Percentiles rank a stretch among this genome's conserved stretches.
These are phyloP conservation scores for Lactarius sanguifluus DNA, from an alignment of 768 basidiomycete species.

Conservation along the genomic window DNA sequence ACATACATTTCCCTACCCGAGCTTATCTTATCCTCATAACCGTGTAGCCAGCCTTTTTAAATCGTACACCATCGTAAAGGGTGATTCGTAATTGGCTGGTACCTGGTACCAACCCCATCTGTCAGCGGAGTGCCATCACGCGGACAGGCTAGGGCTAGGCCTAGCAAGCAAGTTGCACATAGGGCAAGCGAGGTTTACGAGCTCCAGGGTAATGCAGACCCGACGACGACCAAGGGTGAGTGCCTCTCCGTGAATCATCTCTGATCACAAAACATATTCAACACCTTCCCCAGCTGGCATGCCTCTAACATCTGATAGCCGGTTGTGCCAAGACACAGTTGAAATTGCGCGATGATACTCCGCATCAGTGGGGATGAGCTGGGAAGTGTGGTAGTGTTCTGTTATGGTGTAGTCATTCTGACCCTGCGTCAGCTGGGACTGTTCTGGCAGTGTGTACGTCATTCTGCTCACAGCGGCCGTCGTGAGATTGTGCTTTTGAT, in stretches of 20 bases:
- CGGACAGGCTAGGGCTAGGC: neutral
- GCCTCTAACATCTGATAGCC: conserved; percentile 14
- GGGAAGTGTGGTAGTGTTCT: conserved; percentile 14
- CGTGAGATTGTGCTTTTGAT: conserved; percentile 20
- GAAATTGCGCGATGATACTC: conserved; percentile 11
- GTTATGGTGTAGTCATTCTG: conserved; percentile 1
- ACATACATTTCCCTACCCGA: conserved; percentile 7
- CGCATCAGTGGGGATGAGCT: conserved; percentile 2
- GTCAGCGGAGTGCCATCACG: conserved; percentile 10
- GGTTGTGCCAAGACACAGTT: conserved; percentile 19
- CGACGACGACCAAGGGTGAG: conserved; percentile 1
- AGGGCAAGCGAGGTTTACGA: neutral
- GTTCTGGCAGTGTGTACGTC: conserved; percentile 15
- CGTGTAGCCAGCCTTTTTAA: neutral
- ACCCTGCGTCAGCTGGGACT: conserved; percentile 10
- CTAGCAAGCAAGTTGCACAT: conserved; percentile 10
- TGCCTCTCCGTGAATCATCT: neutral
- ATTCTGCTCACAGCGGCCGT: conserved; percentile 9
- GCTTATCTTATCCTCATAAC: conserved; percentile 2
- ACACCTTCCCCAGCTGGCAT: conserved; percentile 3
- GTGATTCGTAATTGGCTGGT: conserved; percentile 7
- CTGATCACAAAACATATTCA: conserved; percentile 21
- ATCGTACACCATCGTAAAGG: conserved; percentile 1
- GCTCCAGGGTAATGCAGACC: conserved; percentile 2
- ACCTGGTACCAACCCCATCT: conserved; percentile 19